phyloP scores from a whole-genome alignment of 305 asterid species.

The Fraxinus greggii region DNA sequence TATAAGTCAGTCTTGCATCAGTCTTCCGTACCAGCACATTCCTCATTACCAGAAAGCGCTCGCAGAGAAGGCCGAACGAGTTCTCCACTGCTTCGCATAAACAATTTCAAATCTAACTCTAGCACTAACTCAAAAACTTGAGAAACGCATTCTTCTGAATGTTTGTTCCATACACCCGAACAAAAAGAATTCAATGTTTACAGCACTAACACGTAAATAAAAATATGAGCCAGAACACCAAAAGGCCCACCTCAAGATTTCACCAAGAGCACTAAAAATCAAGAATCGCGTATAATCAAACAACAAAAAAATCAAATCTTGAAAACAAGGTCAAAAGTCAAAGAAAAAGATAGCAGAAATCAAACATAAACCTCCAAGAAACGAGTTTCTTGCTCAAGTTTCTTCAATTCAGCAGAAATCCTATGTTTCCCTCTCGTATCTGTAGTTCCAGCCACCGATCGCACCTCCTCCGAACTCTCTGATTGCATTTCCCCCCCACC shows the following conservation, averaged over 20 bases:
- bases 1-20: not conserved
- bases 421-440: conserved; percentile 50
- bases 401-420: conserved; percentile 48
- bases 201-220: not conserved
- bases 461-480: conserved; percentile 31
- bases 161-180: not conserved
- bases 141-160: not conserved
- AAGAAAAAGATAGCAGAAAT: not conserved
- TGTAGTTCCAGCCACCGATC: conserved; percentile 28
- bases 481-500: conserved; percentile 42
- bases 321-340: not conserved
- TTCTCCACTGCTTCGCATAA: not conserved
- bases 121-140: not conserved
- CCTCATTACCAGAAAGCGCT: not conserved
- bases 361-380: conserved; percentile 39
- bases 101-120: not conserved
- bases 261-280: not conserved
- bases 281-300: not conserved
- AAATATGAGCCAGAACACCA: not conserved
- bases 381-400: conserved; percentile 50
- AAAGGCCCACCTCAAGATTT: not conserved
- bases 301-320: not conserved
- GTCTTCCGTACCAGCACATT: not conserved
- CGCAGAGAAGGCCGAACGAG: not conserved
- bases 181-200: conserved; percentile 13